Conservation (phyloP, 768 basidiomycete genomes). For the Suillus bovinus region DNA sequence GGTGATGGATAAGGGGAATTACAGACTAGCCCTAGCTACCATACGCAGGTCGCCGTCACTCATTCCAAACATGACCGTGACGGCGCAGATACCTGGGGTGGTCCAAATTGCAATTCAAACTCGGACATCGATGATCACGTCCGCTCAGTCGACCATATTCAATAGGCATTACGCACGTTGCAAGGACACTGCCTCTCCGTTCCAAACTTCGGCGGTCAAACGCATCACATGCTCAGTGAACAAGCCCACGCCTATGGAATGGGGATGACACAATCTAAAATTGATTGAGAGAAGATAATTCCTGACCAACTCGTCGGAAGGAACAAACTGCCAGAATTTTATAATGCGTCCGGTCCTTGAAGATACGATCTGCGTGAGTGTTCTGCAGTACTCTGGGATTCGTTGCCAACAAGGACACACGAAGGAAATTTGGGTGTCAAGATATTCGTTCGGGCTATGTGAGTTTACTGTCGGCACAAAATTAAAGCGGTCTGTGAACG, state of each 20-base stretch:
- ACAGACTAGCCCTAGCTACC: not conserved
- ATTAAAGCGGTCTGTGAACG: slow-evolving; percentile 5
- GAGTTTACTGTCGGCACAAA: not conserved
- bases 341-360: not conserved
- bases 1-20: not conserved
- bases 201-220: not conserved
- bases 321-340: not conserved
- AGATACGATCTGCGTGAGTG: not conserved
- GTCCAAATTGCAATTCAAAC: not conserved
- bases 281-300: not conserved
- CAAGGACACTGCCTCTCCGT: not conserved
- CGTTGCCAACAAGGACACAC: not conserved
- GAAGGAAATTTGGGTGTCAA: not conserved
- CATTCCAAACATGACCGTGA: not conserved
- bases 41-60: not conserved
- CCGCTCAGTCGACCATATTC: not conserved
- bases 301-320: not conserved
- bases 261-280: not conserved
- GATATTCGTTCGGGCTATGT: not conserved
- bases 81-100: not conserved
- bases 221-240: not conserved
- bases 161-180: not conserved
- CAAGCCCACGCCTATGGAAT: too few relatives aligned
- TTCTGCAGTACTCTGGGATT: not conserved
- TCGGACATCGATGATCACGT: not conserved